phyloP scores from a whole-genome alignment of 495 filamentous ascomycete genomes.

The Aspergillus baeticus region DNA sequence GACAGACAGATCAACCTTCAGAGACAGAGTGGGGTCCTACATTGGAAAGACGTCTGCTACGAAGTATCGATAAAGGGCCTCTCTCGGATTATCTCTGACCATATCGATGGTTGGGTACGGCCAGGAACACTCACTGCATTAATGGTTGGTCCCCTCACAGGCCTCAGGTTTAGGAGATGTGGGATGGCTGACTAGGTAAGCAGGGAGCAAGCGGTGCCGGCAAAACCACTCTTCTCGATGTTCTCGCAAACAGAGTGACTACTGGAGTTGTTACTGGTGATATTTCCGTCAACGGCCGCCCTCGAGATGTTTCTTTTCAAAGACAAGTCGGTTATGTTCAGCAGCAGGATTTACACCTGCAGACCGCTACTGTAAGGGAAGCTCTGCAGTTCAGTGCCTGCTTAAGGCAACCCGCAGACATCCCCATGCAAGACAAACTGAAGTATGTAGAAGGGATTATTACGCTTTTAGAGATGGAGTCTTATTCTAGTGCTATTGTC shows the following conservation, averaged over 20 bases:
- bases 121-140: slow-evolving; percentile 66
- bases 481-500: slow-evolving; percentile 40
- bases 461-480: slow-evolving; percentile 80
- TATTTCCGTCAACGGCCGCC: slow-evolving; percentile 52
- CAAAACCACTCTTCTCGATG: slow-evolving; percentile 65
- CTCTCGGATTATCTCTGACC: slow-evolving; percentile 56
- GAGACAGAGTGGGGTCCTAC: slow-evolving; percentile 64
- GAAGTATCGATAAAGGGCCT: slow-evolving; percentile 61
- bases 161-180: too few species aligned
- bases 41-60: slow-evolving; percentile 77
- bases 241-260: slow-evolving; percentile 53
- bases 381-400: slow-evolving; percentile 82
- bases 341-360: slow-evolving; percentile 88
- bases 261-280: slow-evolving; percentile 53
- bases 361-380: slow-evolving; percentile 80
- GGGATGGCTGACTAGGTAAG: not conserved
- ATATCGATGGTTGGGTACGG: slow-evolving; percentile 65
- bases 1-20: slow-evolving; percentile 46
- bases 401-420: slow-evolving; percentile 75
- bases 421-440: slow-evolving; percentile 74
- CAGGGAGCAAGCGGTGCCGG: slow-evolving; percentile 59
- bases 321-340: slow-evolving; percentile 96
- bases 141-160: slow-evolving; percentile 42
- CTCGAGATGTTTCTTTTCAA: slow-evolving; percentile 77
- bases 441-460: slow-evolving; percentile 92